Base-by-base conservation (phyloP, 441 rosid species). In the Erodium texanum region DNA sequence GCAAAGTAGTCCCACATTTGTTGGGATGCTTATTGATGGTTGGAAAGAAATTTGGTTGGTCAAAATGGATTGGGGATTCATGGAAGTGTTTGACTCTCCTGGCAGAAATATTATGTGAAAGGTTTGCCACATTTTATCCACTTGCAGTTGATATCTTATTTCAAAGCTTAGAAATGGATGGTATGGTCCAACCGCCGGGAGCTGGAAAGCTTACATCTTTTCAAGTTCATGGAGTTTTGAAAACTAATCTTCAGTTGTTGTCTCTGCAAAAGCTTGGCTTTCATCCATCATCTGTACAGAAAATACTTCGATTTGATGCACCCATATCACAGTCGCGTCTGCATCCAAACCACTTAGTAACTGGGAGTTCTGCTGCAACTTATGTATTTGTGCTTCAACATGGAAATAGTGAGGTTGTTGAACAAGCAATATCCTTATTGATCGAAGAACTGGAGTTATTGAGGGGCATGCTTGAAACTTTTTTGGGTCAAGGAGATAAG, bases 321-420 rank as follows among this genome's bases (percentile, higher is more conserved):
- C 87, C 93, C 36, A 82, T 94, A 77, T 90, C 96, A 66, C 90
- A 73, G 79, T 76, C 89, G 71, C 96, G 97, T 67, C 74, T 92
- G 84, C 96, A 94, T 82, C 94, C 97, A 48, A 92, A 86, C 82
- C 90, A 85, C 69, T 82, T 86, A 75, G 85, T 94, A 68, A 86
- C 90, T n/a, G 86, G 89, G 77, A 89, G 98, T 82, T 88, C 91
- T 81, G 89, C 96, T 24, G 98, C 96, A 68, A 88, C 97, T 16
- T 92, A 92, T 74, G 79, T 88, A 69, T 94, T 94, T 82, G 85
- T 94, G 85, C 96, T 92, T 81, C 98, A 94, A 76, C 99, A 94
- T 69, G 88, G 85, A 73, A 88, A 86, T 70, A 78, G 82, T 65
- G 97, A 87, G 70, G 82, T 94, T 80, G 93, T 92, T 83, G 85